These are phyloP conservation scores for Gautieria morchelliformis DNA, from an alignment of 768 basidiomycete species.

Conservation along the genomic window DNA sequence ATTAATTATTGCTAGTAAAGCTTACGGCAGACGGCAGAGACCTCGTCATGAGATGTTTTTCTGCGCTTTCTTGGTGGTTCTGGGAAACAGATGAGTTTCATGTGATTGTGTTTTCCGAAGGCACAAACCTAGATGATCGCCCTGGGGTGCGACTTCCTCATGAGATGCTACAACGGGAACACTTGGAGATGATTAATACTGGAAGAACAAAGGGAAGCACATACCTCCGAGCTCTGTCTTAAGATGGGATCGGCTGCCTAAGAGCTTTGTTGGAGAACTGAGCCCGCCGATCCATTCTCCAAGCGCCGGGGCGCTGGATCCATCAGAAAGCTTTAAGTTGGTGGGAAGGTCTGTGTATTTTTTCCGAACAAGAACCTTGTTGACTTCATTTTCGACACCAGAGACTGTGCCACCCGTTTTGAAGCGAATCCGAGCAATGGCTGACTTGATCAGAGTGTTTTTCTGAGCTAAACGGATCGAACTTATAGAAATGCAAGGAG, in stretches of 20 bases:
- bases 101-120: not conserved
- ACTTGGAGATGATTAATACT: not conserved
- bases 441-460: not conserved
- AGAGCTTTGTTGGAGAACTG: not conserved
- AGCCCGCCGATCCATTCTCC: constrained; percentile 31
- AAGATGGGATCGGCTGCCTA: not conserved
- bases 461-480: not conserved
- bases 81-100: not conserved
- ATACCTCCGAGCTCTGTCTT: not conserved
- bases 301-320: constrained; percentile 32
- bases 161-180: not conserved
- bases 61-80: not conserved
- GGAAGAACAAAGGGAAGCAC: not conserved
- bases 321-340: constrained; percentile 33
- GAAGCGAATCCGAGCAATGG: not conserved
- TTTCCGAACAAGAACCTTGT: constrained; percentile 35
- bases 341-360: constrained; percentile 51
- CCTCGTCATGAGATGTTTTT: not conserved
- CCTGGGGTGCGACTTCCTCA: not conserved
- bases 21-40: not conserved
- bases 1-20: not conserved
- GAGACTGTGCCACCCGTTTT: not conserved
- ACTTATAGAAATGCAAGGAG: not conserved
- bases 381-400: constrained; percentile 4
- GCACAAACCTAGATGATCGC: not conserved